Evolutionary conservation across 2,329 filamentous ascomycete genomes (phyloP), one percentile per base, ranked within the genome.

Genomic region (Xylaria sp.): DNA sequence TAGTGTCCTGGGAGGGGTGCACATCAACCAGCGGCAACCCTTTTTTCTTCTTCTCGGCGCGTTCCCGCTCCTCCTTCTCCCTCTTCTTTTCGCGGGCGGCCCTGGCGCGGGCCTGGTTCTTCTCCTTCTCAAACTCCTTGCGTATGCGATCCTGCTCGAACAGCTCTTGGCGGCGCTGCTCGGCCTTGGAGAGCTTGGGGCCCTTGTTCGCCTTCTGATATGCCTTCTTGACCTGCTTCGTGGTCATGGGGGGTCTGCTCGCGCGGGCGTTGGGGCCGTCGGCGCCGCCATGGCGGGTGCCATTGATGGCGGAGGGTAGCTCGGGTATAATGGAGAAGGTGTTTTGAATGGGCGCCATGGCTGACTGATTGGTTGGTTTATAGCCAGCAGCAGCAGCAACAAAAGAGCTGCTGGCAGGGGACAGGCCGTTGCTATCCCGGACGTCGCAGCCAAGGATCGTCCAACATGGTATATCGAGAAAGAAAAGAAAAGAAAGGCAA

Each of bases 1-100:
- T 87, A 0, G 84, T 87, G 49, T 84, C 84, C 75, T 90, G 88
- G 40, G 87, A 89, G 0, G 87, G 84, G 42, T 83, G 81, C 4
- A 87, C 85, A 13, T 81, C 81, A n/a, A 86, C 81, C 4, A 88
- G 77, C 15, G 88, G 88, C 66, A 87, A 65, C 0, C 87, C 85
- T 63, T 81, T 83, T 69, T 80, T 84, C 73, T 79, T 85, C 78
- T 83, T 87, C 60, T 80, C 83, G n/a, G 85, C 83, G 53, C 78
- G 80, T 66, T 85, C 83, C 7, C 81, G 82, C 31, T 81, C 76
- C 58, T 87, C 86, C 73, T 85, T 88, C 17, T 83, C 85, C 67
- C 83, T 85, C 76, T 87, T 89, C 78, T 83, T 86, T 46, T 89
- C 87, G 28, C 87, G 78, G 2, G 82, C 82, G 9, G 81, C 75